Evolutionary conservation across 2,329 filamentous ascomycete genomes (phyloP), one percentile per base, ranked within the genome.

Genomic region (Mariannaea sp.): DNA sequence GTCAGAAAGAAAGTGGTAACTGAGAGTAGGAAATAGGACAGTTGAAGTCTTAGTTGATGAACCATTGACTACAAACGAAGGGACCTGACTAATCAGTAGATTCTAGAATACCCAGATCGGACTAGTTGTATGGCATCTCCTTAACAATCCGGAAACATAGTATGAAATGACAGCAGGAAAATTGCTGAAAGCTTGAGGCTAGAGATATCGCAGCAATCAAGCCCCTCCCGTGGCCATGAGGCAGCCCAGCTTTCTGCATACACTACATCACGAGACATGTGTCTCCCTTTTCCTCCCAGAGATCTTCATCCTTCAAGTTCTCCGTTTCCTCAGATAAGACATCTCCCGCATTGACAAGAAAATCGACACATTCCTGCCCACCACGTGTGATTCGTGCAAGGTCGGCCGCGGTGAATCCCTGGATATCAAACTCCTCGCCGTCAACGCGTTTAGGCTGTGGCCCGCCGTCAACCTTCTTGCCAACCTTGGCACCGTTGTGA

Each of bases 391-490:
- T 27, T 2, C 49, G 41, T 2, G 49, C 49, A 8, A 46, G 41
- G n/a, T 52, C 49, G 14, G 33, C 49, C 9, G 49, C 49, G 8
- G 35, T 46, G 12, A 52, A 46, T 6, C 41, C 49, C 4, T 12
- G 8, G 20, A 52, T 46, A 20, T 52, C 49, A 41, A 52, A 39
- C 26, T 46, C 41, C 2, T 52, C 49, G 3, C 49, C 42, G n/a
- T 35, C 14, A 9, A 40, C 33, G 9, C 29, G 41, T 29, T 52
- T 52, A 4, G 49, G 41, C 41, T 46, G 49, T 7, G 41, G 49
- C 10, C 41, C 41, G 10, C 41, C 49, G 1, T 44, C 35, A 0
- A 46, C 35, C 33, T 16, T 52, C 33, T 33, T 52, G 13, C 49
- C 41, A 6, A 52, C 17, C 9, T 16, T 14, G 9, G 49, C 49